These are phyloP conservation scores for Chaetothyriales sp. DNA, from an alignment of 2,329 filamentous ascomycete genomes.

Conservation along the genomic window DNA sequence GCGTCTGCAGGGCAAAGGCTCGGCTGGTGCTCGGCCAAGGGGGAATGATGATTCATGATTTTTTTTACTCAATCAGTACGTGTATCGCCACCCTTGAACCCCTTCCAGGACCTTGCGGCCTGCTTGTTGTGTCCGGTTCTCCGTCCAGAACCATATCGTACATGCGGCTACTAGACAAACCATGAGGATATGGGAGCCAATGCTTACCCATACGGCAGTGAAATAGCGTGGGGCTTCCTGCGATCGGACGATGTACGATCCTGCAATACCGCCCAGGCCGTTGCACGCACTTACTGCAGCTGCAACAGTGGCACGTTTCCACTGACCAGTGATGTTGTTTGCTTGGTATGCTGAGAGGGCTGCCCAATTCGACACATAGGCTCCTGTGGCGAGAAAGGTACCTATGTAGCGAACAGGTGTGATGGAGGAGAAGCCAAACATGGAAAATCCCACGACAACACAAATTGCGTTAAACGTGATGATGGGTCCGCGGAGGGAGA, in stretches of 20 bases:
- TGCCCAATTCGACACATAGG: conserved; percentile 21
- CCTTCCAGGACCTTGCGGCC: conserved; percentile 13
- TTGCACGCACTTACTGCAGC: conserved; percentile 48
- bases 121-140: conserved; percentile 9
- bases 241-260: conserved; percentile 51
- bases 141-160: conserved; percentile 15
- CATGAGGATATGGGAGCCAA: conserved; percentile 31
- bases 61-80: conserved; percentile 10
- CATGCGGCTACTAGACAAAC: conserved; percentile 13
- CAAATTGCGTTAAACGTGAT: conserved; percentile 9
- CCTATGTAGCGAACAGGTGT: conserved; percentile 10
- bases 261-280: conserved; percentile 51
- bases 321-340: conserved; percentile 22
- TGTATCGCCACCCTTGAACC: conserved; percentile 15
- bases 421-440: conserved; percentile 10
- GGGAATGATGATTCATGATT: not conserved
- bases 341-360: conserved; percentile 22
- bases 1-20: not conserved
- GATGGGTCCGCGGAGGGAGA: conserved; percentile 10
- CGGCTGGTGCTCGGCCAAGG: not conserved
- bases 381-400: conserved; percentile 17
- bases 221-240: conserved; percentile 49
- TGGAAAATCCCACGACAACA: conserved; percentile 10
- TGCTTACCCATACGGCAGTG: conserved; percentile 55
- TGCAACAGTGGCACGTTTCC: conserved; percentile 34